phyloP scores from a whole-genome alignment of 2,329 filamentous ascomycete species.

The Teratosphaeria viscida region DNA sequence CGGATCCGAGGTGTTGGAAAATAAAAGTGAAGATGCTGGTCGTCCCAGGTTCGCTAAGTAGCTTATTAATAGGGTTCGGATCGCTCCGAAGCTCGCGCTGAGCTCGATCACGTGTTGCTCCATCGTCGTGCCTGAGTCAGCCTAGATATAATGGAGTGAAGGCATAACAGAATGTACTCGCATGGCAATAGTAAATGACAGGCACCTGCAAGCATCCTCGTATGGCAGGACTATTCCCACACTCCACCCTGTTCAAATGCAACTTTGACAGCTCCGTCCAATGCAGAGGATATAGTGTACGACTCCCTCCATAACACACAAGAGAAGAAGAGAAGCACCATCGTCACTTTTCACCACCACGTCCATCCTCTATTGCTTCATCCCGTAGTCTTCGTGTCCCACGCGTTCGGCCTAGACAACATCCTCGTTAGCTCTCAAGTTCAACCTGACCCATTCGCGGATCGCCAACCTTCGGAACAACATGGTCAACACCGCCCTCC shows the following conservation, averaged over 20 bases:
- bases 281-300: background rate
- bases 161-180: too few relatives aligned
- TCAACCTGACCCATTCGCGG: conserved; percentile 9
- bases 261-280: background rate
- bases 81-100: background rate
- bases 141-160: too few relatives aligned
- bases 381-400: conserved; percentile 2
- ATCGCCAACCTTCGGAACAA: conserved; percentile 25
- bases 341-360: background rate
- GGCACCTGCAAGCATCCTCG: too few relatives aligned
- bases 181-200: too few relatives aligned
- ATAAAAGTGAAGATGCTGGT: background rate
- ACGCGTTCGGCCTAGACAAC: conserved; percentile 10
- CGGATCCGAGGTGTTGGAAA: background rate
- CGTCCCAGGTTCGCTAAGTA: background rate
- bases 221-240: background rate
- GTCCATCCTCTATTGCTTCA: background rate
- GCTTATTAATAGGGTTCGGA: background rate
- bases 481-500: conserved; percentile 21
- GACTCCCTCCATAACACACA: background rate
- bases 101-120: background rate
- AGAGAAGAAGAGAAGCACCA: background rate
- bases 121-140: too few relatives aligned
- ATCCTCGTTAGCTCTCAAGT: conserved; percentile 9
- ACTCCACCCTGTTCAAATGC: background rate